Evolutionary conservation across 106 monocot species (phyloP), one percentile per base, ranked within the genome.

Genomic region (Iris macrosiphon): DNA sequence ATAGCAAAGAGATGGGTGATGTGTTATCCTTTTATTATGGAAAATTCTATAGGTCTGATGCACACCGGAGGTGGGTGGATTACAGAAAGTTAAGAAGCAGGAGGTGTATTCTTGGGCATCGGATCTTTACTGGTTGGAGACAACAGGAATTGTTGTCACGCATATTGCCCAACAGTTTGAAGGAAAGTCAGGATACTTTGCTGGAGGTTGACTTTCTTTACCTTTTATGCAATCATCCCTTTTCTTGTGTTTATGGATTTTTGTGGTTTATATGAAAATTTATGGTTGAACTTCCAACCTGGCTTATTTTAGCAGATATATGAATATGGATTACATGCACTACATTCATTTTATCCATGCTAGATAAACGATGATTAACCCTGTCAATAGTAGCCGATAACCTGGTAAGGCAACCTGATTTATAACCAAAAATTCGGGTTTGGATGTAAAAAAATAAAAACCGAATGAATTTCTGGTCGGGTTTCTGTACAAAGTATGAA

Each of bases 1-100:
- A 73, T 31, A 43, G 26, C 47, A 79, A 82, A 60, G 67, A 46
- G 24, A 79, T 82, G 82, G 85, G 82, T 17, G 82, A 85, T 60
- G 50, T 95, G 28, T 37, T 95, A 17, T 73, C 82, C 21, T 85
- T 82, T 46, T 95, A 89, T 45, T 95, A 95, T 67, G 89, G 89
- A 35, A 76, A 79, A 2, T 95, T 95, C 46, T 95, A 82, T 49
- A 85, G 69, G 55, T 82, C 79, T 57, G 79, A 85, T 65, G 66
- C 54, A 40, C 72, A 95, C 10, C 71, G 57, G 18, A 89, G 65
- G 72, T 95, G 94, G 95, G 66, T 69, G 52, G 85, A 80, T 28
- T 74, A 79, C 66, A 71, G 69, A 67, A 96, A 85, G 62, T 59
- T 48, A 37, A 80, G 49, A 72, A 67, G 65, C 40, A 82, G 77